Percentiles rank a stretch among this genome's conserved stretches.
Conservation (phyloP, 441 rosid species). For the Isatis lusitanica region DNA sequence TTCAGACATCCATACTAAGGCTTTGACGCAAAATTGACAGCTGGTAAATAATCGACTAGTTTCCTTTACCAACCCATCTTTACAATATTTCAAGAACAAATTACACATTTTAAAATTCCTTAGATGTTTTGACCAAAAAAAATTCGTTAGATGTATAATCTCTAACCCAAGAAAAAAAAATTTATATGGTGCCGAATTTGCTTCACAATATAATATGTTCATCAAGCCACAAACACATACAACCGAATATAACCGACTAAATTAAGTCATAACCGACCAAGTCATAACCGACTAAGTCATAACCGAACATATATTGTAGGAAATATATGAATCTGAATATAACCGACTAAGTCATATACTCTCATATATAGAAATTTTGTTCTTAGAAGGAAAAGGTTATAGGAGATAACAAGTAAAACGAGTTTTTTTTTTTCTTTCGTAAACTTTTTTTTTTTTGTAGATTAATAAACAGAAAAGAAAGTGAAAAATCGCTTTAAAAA, state of each 20-base stretch:
- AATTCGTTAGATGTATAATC: background rate
- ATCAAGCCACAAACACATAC: background rate
- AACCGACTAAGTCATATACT: background rate
- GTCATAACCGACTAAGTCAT: too few relatives aligned
- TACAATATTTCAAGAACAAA: background rate
- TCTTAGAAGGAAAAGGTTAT: background rate
- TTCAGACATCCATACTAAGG: background rate
- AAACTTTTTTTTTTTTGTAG: background rate
- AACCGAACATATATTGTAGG: background rate
- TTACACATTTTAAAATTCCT: background rate
- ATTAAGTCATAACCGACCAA: too few relatives aligned
- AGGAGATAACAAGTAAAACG: background rate
- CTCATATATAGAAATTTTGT: background rate
- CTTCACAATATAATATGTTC: background rate
- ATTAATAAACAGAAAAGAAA: constrained; percentile 7
- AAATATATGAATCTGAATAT: background rate
- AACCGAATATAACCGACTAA: background rate
- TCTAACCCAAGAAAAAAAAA: background rate
- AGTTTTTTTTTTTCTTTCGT: background rate
- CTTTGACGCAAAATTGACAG: constrained; percentile 16
- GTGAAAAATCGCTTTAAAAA: constrained; percentile 21
- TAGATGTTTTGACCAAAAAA: background rate
- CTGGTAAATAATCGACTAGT: background rate
- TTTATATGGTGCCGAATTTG: background rate
- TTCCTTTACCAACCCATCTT: background rate